phyloP scores from a whole-genome alignment of 78 protist species.

The Tieghemostelium lacteum region DNA sequence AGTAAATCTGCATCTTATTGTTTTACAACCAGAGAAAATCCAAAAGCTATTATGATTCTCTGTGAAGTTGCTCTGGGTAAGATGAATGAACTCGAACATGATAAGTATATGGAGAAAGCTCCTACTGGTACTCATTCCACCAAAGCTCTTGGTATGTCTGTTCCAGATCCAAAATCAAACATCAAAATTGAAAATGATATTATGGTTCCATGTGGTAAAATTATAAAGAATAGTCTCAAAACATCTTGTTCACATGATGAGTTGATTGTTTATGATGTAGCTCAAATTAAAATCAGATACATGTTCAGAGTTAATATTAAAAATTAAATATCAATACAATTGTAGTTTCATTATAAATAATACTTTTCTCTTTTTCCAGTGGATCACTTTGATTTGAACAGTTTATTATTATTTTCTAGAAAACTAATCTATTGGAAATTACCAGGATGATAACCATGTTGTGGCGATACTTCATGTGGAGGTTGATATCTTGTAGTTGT shows the following conservation, averaged over 20 bases:
- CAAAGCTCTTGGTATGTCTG: constrained; percentile 79
- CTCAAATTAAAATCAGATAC: constrained; percentile 49
- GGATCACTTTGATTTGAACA: no score
- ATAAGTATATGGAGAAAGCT: constrained; percentile 82
- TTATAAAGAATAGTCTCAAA: constrained; percentile 22
- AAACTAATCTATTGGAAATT: no score
- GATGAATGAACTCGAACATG: constrained; percentile 52
- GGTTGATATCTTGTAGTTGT: no score
- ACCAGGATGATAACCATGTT: no score
- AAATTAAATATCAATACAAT: no score
- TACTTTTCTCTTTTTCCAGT: no score
- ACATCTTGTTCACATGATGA: constrained; percentile 72
- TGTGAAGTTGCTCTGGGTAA: constrained; percentile 81
- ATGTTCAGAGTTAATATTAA: constrained; percentile 33
- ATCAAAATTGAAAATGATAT: constrained; percentile 13
- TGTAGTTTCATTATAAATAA: no score
- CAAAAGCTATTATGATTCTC: constrained; percentile 68
- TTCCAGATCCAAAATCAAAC: constrained; percentile 34
- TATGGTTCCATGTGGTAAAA: constrained; percentile 56
- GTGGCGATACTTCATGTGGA: no score
- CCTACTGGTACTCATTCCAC: constrained; percentile 72
- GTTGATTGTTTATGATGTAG: constrained; percentile 69
- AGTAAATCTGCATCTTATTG: constrained; percentile 80
- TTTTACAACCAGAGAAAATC: constrained; percentile 70
- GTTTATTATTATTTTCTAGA: no score